A percentile compares a stretch with the other conserved stretches of the same genome.
phyloP scores from a whole-genome alignment of 495 filamentous ascomycete genomes.

The Penicillium coffeae region DNA sequence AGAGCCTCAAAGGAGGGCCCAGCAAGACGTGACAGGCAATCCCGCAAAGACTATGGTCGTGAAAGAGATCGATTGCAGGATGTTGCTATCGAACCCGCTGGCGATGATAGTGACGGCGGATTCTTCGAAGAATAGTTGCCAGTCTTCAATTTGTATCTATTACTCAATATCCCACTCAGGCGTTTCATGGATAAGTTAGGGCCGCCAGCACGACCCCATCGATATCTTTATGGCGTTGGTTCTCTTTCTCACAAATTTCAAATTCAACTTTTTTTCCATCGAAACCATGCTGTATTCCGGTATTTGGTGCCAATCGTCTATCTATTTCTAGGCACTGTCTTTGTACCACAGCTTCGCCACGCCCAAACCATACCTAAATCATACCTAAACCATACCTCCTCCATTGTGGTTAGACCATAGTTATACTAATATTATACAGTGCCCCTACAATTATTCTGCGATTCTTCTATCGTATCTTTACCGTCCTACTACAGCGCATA shows the following conservation, averaged over 20 bases:
- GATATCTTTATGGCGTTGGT: not conserved
- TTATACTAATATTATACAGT: too few relatives aligned
- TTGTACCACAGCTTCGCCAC: too few relatives aligned
- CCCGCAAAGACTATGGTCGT: constrained; percentile 6
- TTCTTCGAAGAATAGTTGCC: constrained; percentile 44
- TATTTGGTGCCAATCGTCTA: too few relatives aligned
- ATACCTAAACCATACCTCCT: too few relatives aligned
- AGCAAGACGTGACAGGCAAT: constrained; percentile 10
- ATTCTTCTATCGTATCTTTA: too few relatives aligned
- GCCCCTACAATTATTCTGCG: too few relatives aligned
- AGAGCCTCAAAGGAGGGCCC: constrained; percentile 2
- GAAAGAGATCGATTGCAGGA: constrained; percentile 11
- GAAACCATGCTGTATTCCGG: too few relatives aligned
- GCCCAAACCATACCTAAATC: too few relatives aligned
- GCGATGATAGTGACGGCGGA: constrained; percentile 53
- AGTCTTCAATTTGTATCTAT: constrained; percentile 7
- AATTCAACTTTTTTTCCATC: not conserved
- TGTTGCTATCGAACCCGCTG: constrained; percentile 12
- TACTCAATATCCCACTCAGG: constrained; percentile 19
- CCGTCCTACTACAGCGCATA: too few relatives aligned
- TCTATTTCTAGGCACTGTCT: too few relatives aligned
- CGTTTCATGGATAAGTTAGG: constrained; percentile 10
- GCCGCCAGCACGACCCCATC: not conserved
- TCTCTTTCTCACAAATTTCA: not conserved
- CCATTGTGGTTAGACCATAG: too few relatives aligned